These are phyloP conservation scores for Phoenix dactylifera DNA, from an alignment of 176 grass and related monocot genomes.

Conservation along the genomic window DNA sequence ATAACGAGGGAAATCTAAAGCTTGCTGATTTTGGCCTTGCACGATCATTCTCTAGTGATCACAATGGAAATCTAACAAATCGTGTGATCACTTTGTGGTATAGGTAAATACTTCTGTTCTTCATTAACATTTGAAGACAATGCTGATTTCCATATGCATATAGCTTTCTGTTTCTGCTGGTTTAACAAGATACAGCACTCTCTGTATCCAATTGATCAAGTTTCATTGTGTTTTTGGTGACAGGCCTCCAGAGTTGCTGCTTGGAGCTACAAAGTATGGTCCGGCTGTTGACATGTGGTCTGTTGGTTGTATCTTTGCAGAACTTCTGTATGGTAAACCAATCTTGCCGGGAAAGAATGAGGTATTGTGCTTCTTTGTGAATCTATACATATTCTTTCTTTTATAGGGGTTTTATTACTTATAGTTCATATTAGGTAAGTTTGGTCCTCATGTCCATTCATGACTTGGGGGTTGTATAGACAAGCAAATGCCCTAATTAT, in stretches of 20 bases:
- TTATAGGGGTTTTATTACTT: too few species aligned
- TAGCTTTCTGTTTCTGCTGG: neutral
- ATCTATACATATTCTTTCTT: too few species aligned
- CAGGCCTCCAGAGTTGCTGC: conserved; percentile 82
- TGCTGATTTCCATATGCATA: too few species aligned
- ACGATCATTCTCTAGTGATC: conserved; percentile 77
- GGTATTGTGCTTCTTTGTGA: conserved; percentile 27
- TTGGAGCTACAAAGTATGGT: conserved; percentile 81
- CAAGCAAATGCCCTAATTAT: too few species aligned
- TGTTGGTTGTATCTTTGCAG: conserved; percentile 95
- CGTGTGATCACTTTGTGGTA: conserved; percentile 97
- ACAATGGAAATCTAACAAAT: conserved; percentile 83
- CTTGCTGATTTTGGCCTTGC: conserved; percentile 96
- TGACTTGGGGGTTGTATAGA: too few species aligned
- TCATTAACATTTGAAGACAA: neutral
- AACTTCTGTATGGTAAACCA: conserved; percentile 81
- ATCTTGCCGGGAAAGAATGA: conserved; percentile 90
- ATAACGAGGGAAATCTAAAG: conserved; percentile 96
- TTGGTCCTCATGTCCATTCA: too few species aligned
- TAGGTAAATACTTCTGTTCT: conserved; percentile 40
- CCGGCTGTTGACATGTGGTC: conserved; percentile 98
- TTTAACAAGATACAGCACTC: neutral
- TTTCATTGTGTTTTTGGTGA: conserved; percentile 25
- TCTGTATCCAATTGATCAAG: neutral
- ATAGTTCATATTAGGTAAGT: too few species aligned